Base-by-base conservation (phyloP, 257 asterid genomes). In the Ehretia macrophylla region DNA sequence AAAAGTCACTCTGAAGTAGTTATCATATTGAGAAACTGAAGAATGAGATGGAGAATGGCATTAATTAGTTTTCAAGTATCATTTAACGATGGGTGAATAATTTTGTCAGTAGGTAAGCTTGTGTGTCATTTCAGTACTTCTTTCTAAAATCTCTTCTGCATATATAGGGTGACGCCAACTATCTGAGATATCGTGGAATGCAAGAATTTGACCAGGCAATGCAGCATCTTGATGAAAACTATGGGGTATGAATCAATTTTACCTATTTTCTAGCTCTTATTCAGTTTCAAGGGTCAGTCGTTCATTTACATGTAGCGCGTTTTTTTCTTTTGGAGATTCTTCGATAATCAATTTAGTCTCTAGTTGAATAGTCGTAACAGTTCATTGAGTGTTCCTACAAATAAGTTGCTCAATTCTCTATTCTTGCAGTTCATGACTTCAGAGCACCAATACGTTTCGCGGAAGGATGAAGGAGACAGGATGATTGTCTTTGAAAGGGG, bases 151-250 rank as follows among this genome's bases (percentile, higher is more conserved):
- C 39, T 68, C 72, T 20, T 66, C 59, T 76, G 68, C 56, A 57
- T 70, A 58, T 72, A 54, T 81, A 92, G 99, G 99, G 90, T 32
- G 99, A 92, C 72, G 97, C 97, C 8, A 74, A 75, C 0, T 88
- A 71, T 77, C 75, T 92, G 70, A 78, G 99, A 63, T 92, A 92
- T 61, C 77, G 0, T 18, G 97, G 99, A 13, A 14, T 92, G 91
- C 97, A 92, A 81, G 96, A 92, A 74, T 88, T 92, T 69, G 99
- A 92, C 80, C 85, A 54, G 74, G 96, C 95, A 55, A 86, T 92
- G 99, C 99, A 92, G 65, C 83, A 88, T 71, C 84, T 88, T 71
- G 99, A 88, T 85, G 97, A 84, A 72, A 68, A 62, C 62, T 84
- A 92, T 64, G 77, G 90, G 53, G 99, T 92, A 11, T 88, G 72